Percentiles rank a stretch among this genome's conserved stretches.
phyloP scores from a whole-genome alignment of 1,139 yeast genomes.

The Candida glucosophila region DNA sequence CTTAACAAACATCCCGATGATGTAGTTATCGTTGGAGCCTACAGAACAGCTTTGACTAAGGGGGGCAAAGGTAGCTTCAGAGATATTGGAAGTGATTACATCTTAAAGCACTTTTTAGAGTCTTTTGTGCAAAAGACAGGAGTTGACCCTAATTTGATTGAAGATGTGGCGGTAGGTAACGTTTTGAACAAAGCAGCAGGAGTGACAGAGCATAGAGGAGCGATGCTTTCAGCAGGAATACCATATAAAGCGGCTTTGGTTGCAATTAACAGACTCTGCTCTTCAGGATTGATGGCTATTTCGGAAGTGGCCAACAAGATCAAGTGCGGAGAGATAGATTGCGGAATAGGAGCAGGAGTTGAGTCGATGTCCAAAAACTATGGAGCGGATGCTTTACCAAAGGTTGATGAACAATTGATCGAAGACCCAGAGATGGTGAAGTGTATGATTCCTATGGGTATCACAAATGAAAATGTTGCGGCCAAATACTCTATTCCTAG shows the following conservation, averaged over 20 bases:
- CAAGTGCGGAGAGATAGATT: conserved; percentile 74
- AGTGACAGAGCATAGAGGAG: conserved; percentile 88
- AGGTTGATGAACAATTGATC: conserved; percentile 42
- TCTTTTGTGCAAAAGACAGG: conserved; percentile 53
- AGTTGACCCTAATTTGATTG: conserved; percentile 60
- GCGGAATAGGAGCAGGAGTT: conserved; percentile 88
- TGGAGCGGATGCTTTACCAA: conserved; percentile 64
- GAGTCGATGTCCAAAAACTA: conserved; percentile 87
- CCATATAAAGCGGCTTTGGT: conserved; percentile 60
- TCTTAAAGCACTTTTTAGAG: conserved; percentile 54
- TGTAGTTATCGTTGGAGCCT: conserved; percentile 79
- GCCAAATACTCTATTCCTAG: conserved; percentile 56
- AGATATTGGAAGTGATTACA: conserved; percentile 68
- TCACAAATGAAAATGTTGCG: conserved; percentile 37
- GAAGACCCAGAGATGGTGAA: conserved; percentile 23
- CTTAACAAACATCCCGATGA: conserved; percentile 68
- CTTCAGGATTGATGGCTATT: conserved; percentile 87
- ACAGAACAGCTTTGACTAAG: conserved; percentile 82
- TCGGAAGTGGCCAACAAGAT: conserved; percentile 87
- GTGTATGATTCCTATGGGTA: conserved; percentile 68
- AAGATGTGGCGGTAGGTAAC: conserved; percentile 82
- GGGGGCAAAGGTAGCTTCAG: conserved; percentile 80
- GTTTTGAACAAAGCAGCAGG: conserved; percentile 89
- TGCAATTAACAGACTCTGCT: conserved; percentile 89
- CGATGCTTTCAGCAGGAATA: conserved; percentile 39